Evolutionary conservation across 1,284 basidiomycete species (phyloP), one percentile per base, ranked within the genome.

Genomic region (Psilocybe mexicana): DNA sequence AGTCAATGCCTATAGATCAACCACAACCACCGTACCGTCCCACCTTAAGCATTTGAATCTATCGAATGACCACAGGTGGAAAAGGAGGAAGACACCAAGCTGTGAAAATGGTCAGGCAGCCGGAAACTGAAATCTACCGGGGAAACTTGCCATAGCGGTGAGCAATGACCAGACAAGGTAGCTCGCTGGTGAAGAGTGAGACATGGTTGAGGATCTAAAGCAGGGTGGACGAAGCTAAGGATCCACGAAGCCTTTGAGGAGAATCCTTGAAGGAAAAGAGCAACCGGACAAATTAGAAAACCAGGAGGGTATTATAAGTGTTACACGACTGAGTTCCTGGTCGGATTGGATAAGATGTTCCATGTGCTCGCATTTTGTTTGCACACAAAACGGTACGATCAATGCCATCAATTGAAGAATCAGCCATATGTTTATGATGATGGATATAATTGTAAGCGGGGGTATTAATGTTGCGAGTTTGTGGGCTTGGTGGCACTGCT

Each of bases 61-160:
- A 69, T 92, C 89, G 68, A 88, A 92, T 3, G 84, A 86, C 86
- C 87, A 92, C 43, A 92, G 71, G 67, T 92, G 89, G 65, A 82
- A 87, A 2, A 90, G 25, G 4, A 90, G 75, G 68, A 92, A 90
- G 3, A 65, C 61, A 3, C 79, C 81, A 3, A 90, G 74, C 88
- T 91, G 59, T 3, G 56, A 25, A 28, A 24, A 38, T 18, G 23
- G 25, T 43, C 26, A 49, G 50, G 4, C 43, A 43, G n/a, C 2
- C 25, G 33, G 43, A 8, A 33, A 6, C 30, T 8, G 30, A 33
- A 8, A 42, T 33, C 42, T 40, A n/a, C n/a, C 26, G 6, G 7
- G 18, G 23, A 12, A 26, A 40, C 14, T 18, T 54, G 88, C 88
- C 71, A 83, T 61, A 44, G 60, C 59, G 7, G 79, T 76, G 35